Percentiles rank a stretch among this genome's conserved stretches.
phyloP scores from a whole-genome alignment of 2,329 filamentous ascomycete species.

The Exophiala bonariae region DNA sequence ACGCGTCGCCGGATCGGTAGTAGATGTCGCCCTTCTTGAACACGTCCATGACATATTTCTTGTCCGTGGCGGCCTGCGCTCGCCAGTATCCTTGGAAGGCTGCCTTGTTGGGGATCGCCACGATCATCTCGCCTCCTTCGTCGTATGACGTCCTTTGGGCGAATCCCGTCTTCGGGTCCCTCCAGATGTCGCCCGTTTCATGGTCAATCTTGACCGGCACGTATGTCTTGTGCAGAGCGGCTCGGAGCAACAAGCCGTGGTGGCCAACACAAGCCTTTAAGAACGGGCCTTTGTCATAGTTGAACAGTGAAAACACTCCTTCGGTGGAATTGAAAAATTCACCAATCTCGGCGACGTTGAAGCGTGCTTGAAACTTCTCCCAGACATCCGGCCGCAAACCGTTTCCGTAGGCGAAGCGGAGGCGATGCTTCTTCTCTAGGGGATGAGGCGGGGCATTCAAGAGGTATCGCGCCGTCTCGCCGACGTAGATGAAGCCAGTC shows the following conservation, averaged over 20 bases:
- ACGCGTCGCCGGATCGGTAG: constrained; percentile 81
- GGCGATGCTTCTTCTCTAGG: constrained; percentile 46
- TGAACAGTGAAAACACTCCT: constrained; percentile 64
- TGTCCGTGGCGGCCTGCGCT: constrained; percentile 67
- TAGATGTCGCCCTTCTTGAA: constrained; percentile 75
- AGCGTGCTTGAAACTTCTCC: constrained; percentile 44
- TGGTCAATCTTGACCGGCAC: constrained; percentile 70
- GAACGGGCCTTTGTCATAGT: constrained; percentile 62
- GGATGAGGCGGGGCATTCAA: constrained; percentile 45
- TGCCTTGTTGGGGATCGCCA: constrained; percentile 60
- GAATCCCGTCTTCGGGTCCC: constrained; percentile 68
- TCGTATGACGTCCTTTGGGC: constrained; percentile 63
- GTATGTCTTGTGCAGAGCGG: constrained; percentile 53
- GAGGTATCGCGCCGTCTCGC: constrained; percentile 52
- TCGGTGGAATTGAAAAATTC: constrained; percentile 82
- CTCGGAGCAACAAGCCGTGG: constrained; percentile 64
- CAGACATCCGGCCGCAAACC: constrained; percentile 51
- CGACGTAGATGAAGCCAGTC: constrained; percentile 60
- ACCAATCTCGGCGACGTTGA: constrained; percentile 52
- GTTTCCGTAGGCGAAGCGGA: constrained; percentile 48
- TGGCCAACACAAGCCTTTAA: constrained; percentile 67
- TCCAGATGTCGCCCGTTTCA: constrained; percentile 65
- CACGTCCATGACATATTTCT: constrained; percentile 74
- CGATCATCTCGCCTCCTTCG: constrained; percentile 74
- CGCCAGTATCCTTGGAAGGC: constrained; percentile 82